Evolutionary conservation across 2,329 filamentous ascomycete species (phyloP).

Genomic region (Pseudogymnoascus sp.): DNA sequence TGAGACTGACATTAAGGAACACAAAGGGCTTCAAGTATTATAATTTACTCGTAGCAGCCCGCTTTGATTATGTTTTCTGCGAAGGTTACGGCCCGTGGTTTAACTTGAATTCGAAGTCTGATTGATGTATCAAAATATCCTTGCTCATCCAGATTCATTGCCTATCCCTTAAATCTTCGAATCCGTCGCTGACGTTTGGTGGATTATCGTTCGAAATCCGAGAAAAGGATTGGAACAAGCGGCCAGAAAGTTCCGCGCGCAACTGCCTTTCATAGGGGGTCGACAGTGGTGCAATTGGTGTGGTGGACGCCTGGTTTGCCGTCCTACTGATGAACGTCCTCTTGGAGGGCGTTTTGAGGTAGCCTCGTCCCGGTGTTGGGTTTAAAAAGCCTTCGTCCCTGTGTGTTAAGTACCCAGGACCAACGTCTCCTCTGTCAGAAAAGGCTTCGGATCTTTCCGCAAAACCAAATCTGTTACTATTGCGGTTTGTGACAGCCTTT

Average conservation of each 20-base stretch:
- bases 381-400: constrained; percentile 19
- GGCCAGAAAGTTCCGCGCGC: constrained; percentile 18
- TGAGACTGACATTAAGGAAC: not conserved
- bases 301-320: constrained; percentile 35
- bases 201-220: constrained; percentile 2
- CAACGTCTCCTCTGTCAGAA: constrained; percentile 26
- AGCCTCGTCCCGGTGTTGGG: constrained; percentile 21
- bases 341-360: constrained; percentile 39
- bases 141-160: not conserved
- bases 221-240: constrained; percentile 5
- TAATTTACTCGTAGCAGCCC: not conserved
- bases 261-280: constrained; percentile 36
- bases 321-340: constrained; percentile 37
- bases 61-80: not conserved
- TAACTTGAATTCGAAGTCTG: not conserved
- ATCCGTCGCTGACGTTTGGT: not conserved
- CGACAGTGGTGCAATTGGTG: constrained; percentile 36
- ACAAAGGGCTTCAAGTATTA: not conserved
- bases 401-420: constrained; percentile 21
- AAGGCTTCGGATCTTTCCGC: constrained; percentile 20
- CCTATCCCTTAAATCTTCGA: not conserved
- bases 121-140: not conserved
- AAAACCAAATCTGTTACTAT: not conserved
- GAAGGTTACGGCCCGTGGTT: not conserved
- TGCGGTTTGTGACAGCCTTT: not conserved